Percentiles rank a stretch among this genome's conserved stretches.
These are phyloP conservation scores for Tricholoma matsutake DNA, from an alignment of 768 basidiomycete genomes.

Conservation along the genomic window DNA sequence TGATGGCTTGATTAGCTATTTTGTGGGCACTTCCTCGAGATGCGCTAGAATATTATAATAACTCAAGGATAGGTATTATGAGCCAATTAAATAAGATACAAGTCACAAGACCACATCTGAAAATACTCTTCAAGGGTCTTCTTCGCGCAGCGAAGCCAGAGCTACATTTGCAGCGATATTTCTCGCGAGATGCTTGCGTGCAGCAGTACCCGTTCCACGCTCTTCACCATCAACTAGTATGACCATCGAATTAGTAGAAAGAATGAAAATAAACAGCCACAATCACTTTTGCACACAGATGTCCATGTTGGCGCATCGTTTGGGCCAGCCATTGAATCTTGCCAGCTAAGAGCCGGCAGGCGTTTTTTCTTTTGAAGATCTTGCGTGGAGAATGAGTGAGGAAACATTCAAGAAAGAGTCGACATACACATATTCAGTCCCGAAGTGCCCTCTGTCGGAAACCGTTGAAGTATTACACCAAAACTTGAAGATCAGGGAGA, in stretches of 20 bases:
- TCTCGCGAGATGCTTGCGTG: slow-evolving; percentile 49
- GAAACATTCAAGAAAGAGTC: not conserved
- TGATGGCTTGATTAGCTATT: not conserved
- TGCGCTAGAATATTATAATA: slow-evolving; percentile 2
- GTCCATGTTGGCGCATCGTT: slow-evolving; percentile 52
- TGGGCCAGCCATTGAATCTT: slow-evolving; percentile 42
- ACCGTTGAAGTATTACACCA: not conserved
- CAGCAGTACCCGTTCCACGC: slow-evolving; percentile 47
- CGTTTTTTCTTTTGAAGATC: slow-evolving; percentile 52
- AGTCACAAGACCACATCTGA: not conserved
- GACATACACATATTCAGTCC: slow-evolving; percentile 37
- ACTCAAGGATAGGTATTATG: not conserved
- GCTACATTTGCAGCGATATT: slow-evolving; percentile 46
- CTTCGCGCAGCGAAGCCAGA: slow-evolving; percentile 33
- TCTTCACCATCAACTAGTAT: slow-evolving; percentile 47
- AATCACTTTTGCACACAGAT: slow-evolving; percentile 55
- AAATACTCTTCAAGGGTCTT: slow-evolving; percentile 5
- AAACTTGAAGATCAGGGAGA: not conserved
- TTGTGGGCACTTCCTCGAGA: not conserved
- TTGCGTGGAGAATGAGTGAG: slow-evolving; percentile 21
- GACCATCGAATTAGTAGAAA: slow-evolving; percentile 10
- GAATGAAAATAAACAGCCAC: slow-evolving; percentile 1
- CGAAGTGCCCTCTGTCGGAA: slow-evolving; percentile 26
- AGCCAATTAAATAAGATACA: slow-evolving; percentile 6
- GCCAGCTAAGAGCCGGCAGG: slow-evolving; percentile 51